Percentiles rank a stretch among this genome's conserved stretches.
Evolutionary conservation across 2,329 filamentous ascomycete genomes (phyloP).

Genomic region (Zymoseptoria tritici): DNA sequence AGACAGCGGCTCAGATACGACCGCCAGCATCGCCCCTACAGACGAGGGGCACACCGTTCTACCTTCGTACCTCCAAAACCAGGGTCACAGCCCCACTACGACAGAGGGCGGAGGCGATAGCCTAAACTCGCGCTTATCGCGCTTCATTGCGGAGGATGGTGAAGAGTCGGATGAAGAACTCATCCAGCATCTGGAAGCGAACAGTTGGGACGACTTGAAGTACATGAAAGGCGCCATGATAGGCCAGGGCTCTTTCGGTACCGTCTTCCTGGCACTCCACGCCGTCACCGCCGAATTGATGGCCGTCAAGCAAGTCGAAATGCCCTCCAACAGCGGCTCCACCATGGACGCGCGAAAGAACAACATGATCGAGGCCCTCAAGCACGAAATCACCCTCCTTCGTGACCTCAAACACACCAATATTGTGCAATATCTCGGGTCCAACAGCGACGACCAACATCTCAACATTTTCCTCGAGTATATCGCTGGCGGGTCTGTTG

Average conservation of each 20-base stretch:
- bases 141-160: constrained; percentile 81
- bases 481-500: constrained; percentile 92
- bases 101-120: constrained; percentile 49
- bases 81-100: constrained; percentile 57
- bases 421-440: constrained; percentile 96
- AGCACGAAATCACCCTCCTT: constrained; percentile 89
- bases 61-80: constrained; percentile 81
- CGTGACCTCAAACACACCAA: constrained; percentile 92
- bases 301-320: constrained; percentile 95
- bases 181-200: constrained; percentile 79
- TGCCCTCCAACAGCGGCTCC: constrained; percentile 68
- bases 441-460: constrained; percentile 80
- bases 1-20: constrained; percentile 59
- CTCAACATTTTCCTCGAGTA: constrained; percentile 99
- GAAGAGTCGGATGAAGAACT: constrained; percentile 88
- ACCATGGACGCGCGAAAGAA: constrained; percentile 87
- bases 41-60: constrained; percentile 65
- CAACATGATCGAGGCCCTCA: constrained; percentile 94
- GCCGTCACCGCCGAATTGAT: constrained; percentile 94
- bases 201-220: constrained; percentile 93
- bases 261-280: constrained; percentile 89
- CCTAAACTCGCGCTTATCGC: constrained; percentile 71
- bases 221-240: constrained; percentile 99
- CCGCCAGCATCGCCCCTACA: constrained; percentile 64
- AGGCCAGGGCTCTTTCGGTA: constrained; percentile 92